Conservation (phyloP, 2,329 filamentous ascomycete genomes). For the Thielaviopsis musarum region DNA sequence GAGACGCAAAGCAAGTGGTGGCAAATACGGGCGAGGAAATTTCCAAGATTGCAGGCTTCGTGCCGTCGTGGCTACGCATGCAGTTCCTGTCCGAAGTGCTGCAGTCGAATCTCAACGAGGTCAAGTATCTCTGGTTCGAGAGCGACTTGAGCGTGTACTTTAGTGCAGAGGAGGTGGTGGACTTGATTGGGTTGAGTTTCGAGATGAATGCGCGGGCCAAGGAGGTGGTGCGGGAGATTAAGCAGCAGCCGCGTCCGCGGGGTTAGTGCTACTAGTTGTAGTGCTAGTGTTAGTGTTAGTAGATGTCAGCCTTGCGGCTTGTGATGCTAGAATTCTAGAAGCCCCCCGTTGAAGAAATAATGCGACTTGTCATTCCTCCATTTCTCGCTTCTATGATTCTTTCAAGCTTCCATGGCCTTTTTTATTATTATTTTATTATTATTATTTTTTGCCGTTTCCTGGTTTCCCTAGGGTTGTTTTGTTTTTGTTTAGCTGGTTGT, state of each 20-base stretch:
- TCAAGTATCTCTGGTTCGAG: slow-evolving; percentile 46
- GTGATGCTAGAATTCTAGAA: background rate
- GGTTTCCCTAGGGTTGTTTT: too few species aligned
- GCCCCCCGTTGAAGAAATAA: too few species aligned
- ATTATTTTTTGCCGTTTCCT: too few species aligned
- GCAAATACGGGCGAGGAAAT: slow-evolving; percentile 21
- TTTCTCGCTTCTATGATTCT: too few species aligned
- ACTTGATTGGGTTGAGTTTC: slow-evolving; percentile 46
- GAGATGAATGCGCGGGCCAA: slow-evolving; percentile 43
- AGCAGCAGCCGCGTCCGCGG: slow-evolving; percentile 28
- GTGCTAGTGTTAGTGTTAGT: background rate
- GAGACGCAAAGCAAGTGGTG: slow-evolving; percentile 7
- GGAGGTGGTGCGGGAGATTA: slow-evolving; percentile 41
- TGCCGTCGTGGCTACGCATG: slow-evolving; percentile 43
- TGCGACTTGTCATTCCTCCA: too few species aligned
- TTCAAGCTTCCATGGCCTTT: too few species aligned
- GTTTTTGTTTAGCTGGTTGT: too few species aligned
- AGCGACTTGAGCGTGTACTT: slow-evolving; percentile 50
- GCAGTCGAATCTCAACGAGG: slow-evolving; percentile 48
- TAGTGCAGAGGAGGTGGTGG: slow-evolving; percentile 40
- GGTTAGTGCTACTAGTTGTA: background rate
- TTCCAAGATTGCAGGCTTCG: slow-evolving; percentile 42
- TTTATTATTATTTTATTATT: too few species aligned
- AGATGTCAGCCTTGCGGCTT: background rate
- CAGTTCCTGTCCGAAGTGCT: slow-evolving; percentile 48